phyloP scores from a whole-genome alignment of 2,329 filamentous ascomycete genomes.

The Colletotrichum echinochloae region DNA sequence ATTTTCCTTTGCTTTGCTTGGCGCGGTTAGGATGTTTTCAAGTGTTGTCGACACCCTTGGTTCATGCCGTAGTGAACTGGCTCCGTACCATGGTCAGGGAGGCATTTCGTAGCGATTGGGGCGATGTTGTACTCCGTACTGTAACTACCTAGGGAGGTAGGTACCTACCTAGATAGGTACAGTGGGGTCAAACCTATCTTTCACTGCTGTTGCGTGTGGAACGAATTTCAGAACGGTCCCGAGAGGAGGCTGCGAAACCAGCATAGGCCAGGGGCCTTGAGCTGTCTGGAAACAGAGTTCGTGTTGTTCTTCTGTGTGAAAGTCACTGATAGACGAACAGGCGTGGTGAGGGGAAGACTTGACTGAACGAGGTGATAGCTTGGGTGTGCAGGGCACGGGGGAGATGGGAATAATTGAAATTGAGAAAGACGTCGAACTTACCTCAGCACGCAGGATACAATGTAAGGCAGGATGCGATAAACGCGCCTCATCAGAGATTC shows the following conservation, averaged over 20 bases:
- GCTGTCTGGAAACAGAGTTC: not conserved
- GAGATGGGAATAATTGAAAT: no score
- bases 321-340: not conserved
- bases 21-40: not conserved
- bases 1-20: not conserved
- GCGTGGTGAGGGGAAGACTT: not conserved
- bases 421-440: conserved; percentile 2
- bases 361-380: not conserved
- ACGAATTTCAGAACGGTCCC: not conserved
- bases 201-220: not conserved
- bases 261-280: not conserved
- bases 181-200: not conserved
- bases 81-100: not conserved
- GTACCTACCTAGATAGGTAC: no score
- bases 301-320: not conserved
- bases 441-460: not conserved
- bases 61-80: not conserved
- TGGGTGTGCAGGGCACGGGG: not conserved
- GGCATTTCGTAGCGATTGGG: not conserved
- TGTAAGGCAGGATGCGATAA: not conserved
- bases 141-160: no score
- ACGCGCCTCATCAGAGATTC: not conserved
- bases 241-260: not conserved
- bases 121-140: not conserved
- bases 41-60: not conserved